Conservation (phyloP, 73 alveolate genomes). For the Paramecium caudatum region DNA sequence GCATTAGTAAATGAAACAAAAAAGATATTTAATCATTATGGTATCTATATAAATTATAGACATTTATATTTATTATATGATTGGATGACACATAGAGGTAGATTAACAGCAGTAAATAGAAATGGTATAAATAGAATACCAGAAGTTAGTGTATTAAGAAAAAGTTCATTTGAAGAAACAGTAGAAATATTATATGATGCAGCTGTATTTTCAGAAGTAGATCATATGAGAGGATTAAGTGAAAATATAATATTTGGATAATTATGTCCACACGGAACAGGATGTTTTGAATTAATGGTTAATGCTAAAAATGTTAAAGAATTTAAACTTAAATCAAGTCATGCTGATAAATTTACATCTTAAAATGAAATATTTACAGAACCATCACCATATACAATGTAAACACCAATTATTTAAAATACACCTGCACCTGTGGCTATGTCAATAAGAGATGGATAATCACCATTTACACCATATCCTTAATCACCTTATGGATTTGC, state of each 20-base stretch:
- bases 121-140: conserved; percentile 77
- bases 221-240: conserved; percentile 80
- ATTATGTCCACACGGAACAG: conserved; percentile 77
- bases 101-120: conserved; percentile 76
- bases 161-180: conserved; percentile 97
- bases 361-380: background rate
- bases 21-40: conserved; percentile 72
- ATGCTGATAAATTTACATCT: conserved; percentile 24
- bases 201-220: conserved; percentile 97
- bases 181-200: conserved; percentile 99
- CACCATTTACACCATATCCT: conserved; percentile 17
- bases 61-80: conserved; percentile 70
- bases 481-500: background rate
- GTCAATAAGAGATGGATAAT: background rate
- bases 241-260: conserved; percentile 76
- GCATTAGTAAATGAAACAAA: conserved; percentile 72
- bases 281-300: conserved; percentile 69
- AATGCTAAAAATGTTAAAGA: conserved; percentile 71
- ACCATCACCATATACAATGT: background rate
- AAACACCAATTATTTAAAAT: background rate
- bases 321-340: conserved; percentile 68
- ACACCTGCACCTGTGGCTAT: conserved; percentile 35
- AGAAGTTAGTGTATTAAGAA: conserved; percentile 71
- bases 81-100: conserved; percentile 78
- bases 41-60: conserved; percentile 76